These are phyloP conservation scores for sunflower (Helianthus annuus) DNA, from an alignment of 129 eudicot species.

Conservation along the genomic window HanXRQr2.0-SUNRISE NC_035438.2:8966577-8967076, in stretches of 20 bases:
- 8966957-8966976: no score
- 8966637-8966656: no score
- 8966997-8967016: no score
- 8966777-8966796: neutral
- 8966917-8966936: neutral
- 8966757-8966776: neutral
- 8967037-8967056: no score
- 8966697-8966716: neutral
- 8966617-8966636: no score
- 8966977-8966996: no score
- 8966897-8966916: neutral
- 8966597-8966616: no score
- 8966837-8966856: neutral
- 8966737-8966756: neutral
- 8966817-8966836: neutral
- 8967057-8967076: no score
- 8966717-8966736: constrained; percentile 4
- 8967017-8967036: no score
- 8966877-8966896: neutral
- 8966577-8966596: no score
- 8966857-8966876: neutral
- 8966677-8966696: neutral
- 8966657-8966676: neutral
- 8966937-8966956: no score
- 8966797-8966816: neutral